Evolutionary conservation across 805 yeast species (phyloP).

Genomic region (Yamadazyma ubonensis): DNA sequence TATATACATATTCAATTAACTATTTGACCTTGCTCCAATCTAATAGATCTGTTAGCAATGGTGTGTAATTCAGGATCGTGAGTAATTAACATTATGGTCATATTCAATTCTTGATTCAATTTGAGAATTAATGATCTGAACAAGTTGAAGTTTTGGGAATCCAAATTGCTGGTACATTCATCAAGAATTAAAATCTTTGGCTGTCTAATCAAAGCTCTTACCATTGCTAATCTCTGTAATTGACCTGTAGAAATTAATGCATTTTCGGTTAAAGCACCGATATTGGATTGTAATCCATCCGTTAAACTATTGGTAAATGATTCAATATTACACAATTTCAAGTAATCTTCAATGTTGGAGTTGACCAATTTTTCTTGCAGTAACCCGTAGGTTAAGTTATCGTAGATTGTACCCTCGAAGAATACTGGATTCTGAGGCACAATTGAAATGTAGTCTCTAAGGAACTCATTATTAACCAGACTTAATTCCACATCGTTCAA

Average conservation of each 20-base stretch:
- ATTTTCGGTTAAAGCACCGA: slow-evolving; percentile 41
- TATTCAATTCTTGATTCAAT: slow-evolving; percentile 40
- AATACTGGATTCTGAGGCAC: slow-evolving; percentile 76
- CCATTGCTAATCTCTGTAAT: slow-evolving; percentile 79
- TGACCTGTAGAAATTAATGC: slow-evolving; percentile 83
- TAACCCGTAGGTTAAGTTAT: slow-evolving; percentile 68
- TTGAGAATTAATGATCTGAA: slow-evolving; percentile 54
- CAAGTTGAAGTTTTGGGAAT: slow-evolving; percentile 52
- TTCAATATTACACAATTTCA: slow-evolving; percentile 49
- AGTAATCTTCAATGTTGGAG: slow-evolving; percentile 36
- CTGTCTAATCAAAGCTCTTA: slow-evolving; percentile 69
- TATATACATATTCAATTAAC: slow-evolving; percentile 9
- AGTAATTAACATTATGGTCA: slow-evolving; percentile 62
- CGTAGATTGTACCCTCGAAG: slow-evolving; percentile 70
- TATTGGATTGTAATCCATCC: slow-evolving; percentile 54
- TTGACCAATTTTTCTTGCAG: slow-evolving; percentile 18
- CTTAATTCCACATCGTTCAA: slow-evolving; percentile 46
- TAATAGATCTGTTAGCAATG: slow-evolving; percentile 50
- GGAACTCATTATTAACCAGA: slow-evolving; percentile 41
- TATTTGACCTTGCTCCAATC: slow-evolving; percentile 48
- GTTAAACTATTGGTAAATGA: slow-evolving; percentile 57
- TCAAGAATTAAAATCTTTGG: slow-evolving; percentile 74
- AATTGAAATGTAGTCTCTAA: slow-evolving; percentile 57
- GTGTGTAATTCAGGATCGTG: slow-evolving; percentile 71
- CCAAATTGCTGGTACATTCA: slow-evolving; percentile 89